phyloP scores from a whole-genome alignment of 768 basidiomycete genomes.

The Nidularia sp. region DNA sequence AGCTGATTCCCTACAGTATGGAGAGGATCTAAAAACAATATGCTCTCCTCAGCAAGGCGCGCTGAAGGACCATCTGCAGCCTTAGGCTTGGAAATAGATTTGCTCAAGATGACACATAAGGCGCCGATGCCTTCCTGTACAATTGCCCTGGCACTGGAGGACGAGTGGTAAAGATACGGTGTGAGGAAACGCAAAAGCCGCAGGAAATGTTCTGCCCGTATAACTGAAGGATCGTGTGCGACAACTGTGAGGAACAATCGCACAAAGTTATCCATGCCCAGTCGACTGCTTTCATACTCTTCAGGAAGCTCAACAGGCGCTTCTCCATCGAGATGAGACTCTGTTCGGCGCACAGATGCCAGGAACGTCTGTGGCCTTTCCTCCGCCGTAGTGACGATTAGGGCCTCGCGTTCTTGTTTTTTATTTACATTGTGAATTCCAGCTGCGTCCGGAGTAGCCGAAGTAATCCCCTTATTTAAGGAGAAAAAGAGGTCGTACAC shows the following conservation, averaged over 20 bases:
- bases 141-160: conserved; percentile 46
- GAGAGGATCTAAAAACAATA: conserved; percentile 17
- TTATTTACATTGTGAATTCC: conserved; percentile 65
- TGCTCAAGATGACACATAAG: conserved; percentile 50
- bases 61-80: conserved; percentile 26
- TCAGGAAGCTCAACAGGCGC: conserved; percentile 48
- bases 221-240: conserved; percentile 64
- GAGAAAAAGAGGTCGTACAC: conserved; percentile 59
- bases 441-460: conserved; percentile 49
- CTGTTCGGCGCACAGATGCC: conserved; percentile 42
- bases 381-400: conserved; percentile 66
- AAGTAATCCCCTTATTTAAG: conserved; percentile 37
- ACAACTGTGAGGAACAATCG: conserved; percentile 76
- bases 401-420: conserved; percentile 64
- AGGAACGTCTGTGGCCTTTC: conserved; percentile 71
- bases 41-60: conserved; percentile 22
- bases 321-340: conserved; percentile 34
- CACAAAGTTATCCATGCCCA: conserved; percentile 63
- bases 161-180: conserved; percentile 54
- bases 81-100: conserved; percentile 41
- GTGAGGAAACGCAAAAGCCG: conserved; percentile 53
- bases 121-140: conserved; percentile 70
- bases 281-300: conserved; percentile 52
- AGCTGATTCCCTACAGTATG: conserved; percentile 25
- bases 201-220: conserved; percentile 69